Evolutionary conservation across 306 rosid species (phyloP), one percentile per base, ranked within the genome.

Genomic region (Trifolium pratense): DNA sequence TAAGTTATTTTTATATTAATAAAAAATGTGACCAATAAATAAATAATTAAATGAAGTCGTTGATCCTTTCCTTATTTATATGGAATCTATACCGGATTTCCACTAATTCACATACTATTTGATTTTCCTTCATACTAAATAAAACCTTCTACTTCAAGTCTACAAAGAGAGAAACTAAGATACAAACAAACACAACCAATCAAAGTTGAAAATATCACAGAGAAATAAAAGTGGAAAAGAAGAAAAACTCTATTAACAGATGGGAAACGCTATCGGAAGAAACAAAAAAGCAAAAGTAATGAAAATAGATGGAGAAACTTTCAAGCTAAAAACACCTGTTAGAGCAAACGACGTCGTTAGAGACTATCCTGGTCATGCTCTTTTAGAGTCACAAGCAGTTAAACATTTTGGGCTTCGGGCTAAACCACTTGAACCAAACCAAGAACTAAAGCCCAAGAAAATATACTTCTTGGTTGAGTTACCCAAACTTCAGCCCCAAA

Each of bases 221-320:
- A 14, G 25, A 7, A 48, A 52, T 1, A 15, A 15, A 40, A 23
- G 1, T 2, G 9, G 20, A 25, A 42, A 12, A 23, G 7, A 13
- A 55, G 15, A 13, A 42, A 14, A 29, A 29, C 32, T 29, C 32
- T 29, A 29, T 0, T 29, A 16, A 48, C 48, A 63, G 36, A 92
- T 92, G 98, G 98, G 98, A 31, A 92, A 92, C 85, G 69, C 73
- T 7, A 21, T 91, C 0, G 89, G 89, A 67, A 78, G 93, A 32
- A 84, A 84, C 58, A 89, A 59, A 32, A 87, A 71, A 73, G 90
- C 88, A 23, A 92, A 92, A 75, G 90, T 92, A 45, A 89, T 92
- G 98, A 92, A 86, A 66, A 79, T 87, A 39, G 82, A 86, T 18
- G 98, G 98, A 0, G 98, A 92, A 71, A 89, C 87, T 37, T 59